phyloP scores from a whole-genome alignment of 805 yeast species.

The Peterozyma toletana region DNA sequence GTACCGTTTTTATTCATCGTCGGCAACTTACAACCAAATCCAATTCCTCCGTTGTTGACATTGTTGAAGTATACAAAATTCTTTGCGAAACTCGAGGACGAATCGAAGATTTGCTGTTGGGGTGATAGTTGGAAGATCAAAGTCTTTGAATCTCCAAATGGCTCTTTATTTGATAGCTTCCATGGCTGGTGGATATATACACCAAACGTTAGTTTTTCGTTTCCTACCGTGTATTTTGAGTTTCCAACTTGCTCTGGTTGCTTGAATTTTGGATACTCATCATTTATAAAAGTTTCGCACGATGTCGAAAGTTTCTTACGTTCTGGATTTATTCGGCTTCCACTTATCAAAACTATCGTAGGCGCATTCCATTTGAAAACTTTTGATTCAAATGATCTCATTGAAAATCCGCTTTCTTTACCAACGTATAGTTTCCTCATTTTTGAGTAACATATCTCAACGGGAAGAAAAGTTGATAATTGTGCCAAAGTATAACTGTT shows the following conservation, averaged over 20 bases:
- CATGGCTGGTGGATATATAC: slow-evolving; percentile 67
- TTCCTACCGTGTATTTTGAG: slow-evolving; percentile 4
- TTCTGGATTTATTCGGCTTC: slow-evolving; percentile 38
- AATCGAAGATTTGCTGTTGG: slow-evolving; percentile 45
- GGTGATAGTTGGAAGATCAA: slow-evolving; percentile 67
- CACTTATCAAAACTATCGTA: slow-evolving; percentile 62
- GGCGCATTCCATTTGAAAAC: slow-evolving; percentile 91
- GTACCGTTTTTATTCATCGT: slow-evolving; percentile 29
- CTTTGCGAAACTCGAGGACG: slow-evolving; percentile 22
- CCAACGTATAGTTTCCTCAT: slow-evolving; percentile 65
- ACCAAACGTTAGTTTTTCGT: slow-evolving; percentile 49
- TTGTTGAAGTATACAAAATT: slow-evolving; percentile 60
- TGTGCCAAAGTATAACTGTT: slow-evolving; percentile 28
- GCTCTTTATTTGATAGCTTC: slow-evolving; percentile 62
- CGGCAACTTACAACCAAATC: slow-evolving; percentile 74
- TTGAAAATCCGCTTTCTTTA: slow-evolving; percentile 75
- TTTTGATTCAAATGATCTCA: slow-evolving; percentile 77
- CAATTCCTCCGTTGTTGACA: slow-evolving; percentile 66
- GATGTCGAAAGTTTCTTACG: slow-evolving; percentile 32
- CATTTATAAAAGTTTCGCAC: slow-evolving; percentile 38
- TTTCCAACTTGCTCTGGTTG: slow-evolving; percentile 2
- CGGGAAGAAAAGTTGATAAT: slow-evolving; percentile 28
- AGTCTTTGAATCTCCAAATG: slow-evolving; percentile 59
- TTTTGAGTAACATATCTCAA: slow-evolving; percentile 34
- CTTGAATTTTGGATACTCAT: slow-evolving; percentile 37